Evolutionary conservation across 2,329 filamentous ascomycete species (phyloP).

Genomic region (Lecanosticta acicola): DNA sequence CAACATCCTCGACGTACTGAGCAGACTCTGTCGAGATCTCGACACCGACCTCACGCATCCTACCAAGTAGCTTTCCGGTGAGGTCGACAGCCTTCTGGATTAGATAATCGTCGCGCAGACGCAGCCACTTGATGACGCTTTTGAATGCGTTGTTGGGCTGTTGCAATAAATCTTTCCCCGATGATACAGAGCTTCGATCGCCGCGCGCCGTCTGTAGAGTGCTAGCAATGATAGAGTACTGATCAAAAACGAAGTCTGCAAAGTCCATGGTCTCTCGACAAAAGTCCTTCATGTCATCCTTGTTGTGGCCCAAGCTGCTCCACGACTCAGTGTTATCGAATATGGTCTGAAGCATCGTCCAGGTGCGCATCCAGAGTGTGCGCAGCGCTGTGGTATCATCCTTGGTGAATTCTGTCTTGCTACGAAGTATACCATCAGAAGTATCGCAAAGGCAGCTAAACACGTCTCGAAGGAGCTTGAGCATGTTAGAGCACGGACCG

Average conservation of each 20-base stretch:
- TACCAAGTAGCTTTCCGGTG: conserved; percentile 74
- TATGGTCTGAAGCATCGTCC: conserved; percentile 73
- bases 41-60: conserved; percentile 71
- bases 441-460: conserved; percentile 59
- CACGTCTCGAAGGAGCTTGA: conserved; percentile 57
- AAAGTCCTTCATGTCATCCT: conserved; percentile 78
- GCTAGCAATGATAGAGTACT: conserved; percentile 76
- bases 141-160: conserved; percentile 61
- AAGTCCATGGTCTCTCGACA: conserved; percentile 94
- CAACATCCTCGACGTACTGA: conserved; percentile 59
- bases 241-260: conserved; percentile 75
- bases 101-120: conserved; percentile 81
- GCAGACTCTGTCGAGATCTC: conserved; percentile 57
- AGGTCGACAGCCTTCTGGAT: conserved; percentile 76
- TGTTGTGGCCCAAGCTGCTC: conserved; percentile 67
- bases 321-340: conserved; percentile 80
- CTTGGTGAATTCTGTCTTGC: conserved; percentile 49
- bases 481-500: conserved; percentile 53
- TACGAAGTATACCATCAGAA: conserved; percentile 58
- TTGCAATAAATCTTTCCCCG: conserved; percentile 53
- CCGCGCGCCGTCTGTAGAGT: conserved; percentile 47
- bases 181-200: conserved; percentile 32
- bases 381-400: conserved; percentile 60
- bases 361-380: conserved; percentile 77
- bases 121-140: conserved; percentile 71